Conservation (phyloP, 2,329 filamentous ascomycete species). For the Neurospora sp. region DNA sequence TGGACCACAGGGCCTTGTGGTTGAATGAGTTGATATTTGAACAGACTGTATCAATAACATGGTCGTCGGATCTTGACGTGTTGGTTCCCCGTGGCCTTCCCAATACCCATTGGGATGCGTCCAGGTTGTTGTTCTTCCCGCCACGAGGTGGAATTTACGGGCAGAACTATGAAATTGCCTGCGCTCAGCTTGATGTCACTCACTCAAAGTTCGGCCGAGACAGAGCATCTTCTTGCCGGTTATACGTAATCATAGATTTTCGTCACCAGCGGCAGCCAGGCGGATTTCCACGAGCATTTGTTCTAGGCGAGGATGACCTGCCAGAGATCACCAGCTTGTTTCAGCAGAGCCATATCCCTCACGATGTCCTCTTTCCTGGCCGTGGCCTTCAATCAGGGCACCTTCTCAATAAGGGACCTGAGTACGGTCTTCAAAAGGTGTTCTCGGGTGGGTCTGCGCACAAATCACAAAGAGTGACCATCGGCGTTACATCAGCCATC, state of each 20-base stretch:
- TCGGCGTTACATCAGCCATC: accelerated
- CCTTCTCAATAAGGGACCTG: not conserved
- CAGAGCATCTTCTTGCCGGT: no score
- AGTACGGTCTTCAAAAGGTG: not conserved
- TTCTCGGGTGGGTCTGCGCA: not conserved
- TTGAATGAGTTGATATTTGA: accelerated
- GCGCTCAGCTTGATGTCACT: not conserved
- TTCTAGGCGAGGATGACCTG: not conserved
- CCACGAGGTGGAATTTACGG: accelerated
- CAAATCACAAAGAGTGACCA: not conserved
- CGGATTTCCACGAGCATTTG: not conserved
- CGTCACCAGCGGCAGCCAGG: no score
- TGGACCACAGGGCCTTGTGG: not conserved
- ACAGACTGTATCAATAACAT: not conserved
- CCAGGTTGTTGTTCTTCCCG: not conserved
- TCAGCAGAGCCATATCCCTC: not conserved
- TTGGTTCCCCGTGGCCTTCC: not conserved
- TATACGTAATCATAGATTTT: not conserved
- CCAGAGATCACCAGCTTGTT: not conserved
- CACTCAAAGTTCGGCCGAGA: no score
- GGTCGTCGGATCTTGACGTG: not conserved
- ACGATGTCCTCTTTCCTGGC: not conserved
- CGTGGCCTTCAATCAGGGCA: not conserved
- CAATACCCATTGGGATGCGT: not conserved
- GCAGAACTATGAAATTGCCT: not conserved